Evolutionary conservation across 805 yeast genomes (phyloP).

Genomic region (Brettanomyces anomalus): DNA sequence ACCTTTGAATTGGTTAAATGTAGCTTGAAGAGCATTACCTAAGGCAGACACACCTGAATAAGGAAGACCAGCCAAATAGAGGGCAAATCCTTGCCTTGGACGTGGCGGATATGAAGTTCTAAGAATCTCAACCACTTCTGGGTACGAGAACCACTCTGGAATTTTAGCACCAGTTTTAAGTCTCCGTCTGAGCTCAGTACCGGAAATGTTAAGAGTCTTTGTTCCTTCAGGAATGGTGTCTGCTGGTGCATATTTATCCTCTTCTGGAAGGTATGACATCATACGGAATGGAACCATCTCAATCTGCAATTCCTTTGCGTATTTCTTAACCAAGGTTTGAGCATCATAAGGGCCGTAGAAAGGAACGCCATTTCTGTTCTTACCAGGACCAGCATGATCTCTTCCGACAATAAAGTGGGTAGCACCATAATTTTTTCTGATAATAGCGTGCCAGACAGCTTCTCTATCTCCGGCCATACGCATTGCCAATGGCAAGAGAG

Average conservation of each 20-base stretch:
- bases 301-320: slow-evolving; percentile 71
- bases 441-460: slow-evolving; percentile 97
- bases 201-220: slow-evolving; percentile 77
- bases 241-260: slow-evolving; percentile 90
- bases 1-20: slow-evolving; percentile 82
- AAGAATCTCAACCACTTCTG: slow-evolving; percentile 86
- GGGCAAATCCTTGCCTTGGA: slow-evolving; percentile 77
- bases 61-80: slow-evolving; percentile 53
- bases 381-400: slow-evolving; percentile 97
- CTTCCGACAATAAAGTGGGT: slow-evolving; percentile 96
- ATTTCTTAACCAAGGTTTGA: slow-evolving; percentile 74
- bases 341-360: slow-evolving; percentile 98
- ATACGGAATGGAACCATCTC: slow-evolving; percentile 93
- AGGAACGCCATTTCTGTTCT: slow-evolving; percentile 78
- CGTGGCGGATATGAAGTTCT: slow-evolving; percentile 94
- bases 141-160: slow-evolving; percentile 96
- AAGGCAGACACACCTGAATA: slow-evolving; percentile 55
- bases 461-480: slow-evolving; percentile 99
- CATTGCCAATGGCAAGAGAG: slow-evolving; percentile 91
- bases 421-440: slow-evolving; percentile 93
- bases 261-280: slow-evolving; percentile 94
- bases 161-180: slow-evolving; percentile 79
- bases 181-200: slow-evolving; percentile 87
- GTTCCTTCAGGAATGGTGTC: slow-evolving; percentile 78
- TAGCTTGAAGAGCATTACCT: slow-evolving; percentile 78